phyloP scores from a whole-genome alignment of 148 eudicot genomes.

The Limonium bicolor region DNA sequence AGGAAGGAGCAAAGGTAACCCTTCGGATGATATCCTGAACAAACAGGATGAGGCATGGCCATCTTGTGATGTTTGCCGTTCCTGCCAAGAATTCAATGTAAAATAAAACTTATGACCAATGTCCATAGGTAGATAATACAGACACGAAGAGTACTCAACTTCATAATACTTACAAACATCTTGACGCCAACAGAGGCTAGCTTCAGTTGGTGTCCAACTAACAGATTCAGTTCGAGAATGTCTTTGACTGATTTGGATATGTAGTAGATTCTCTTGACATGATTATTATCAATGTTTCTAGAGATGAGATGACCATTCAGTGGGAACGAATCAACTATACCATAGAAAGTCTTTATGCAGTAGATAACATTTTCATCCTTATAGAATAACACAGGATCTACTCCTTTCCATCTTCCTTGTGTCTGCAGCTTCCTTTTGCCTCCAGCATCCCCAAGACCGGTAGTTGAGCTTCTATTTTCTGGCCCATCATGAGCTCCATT shows the following conservation, averaged over 20 bases:
- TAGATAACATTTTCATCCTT: conserved; percentile 40
- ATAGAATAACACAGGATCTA: conserved; percentile 81
- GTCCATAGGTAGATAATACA: too few relatives aligned
- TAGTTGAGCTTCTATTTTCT: conserved; percentile 11
- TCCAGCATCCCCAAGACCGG: conserved; percentile 23
- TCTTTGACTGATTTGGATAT: conserved; percentile 70
- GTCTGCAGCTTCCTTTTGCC: conserved; percentile 69
- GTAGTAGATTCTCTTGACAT: conserved; percentile 88
- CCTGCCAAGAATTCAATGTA: conserved; percentile 22
- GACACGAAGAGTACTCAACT: background rate
- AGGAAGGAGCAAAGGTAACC: conserved; percentile 84
- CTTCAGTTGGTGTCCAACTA: conserved; percentile 76
- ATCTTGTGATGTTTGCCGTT: conserved; percentile 82
- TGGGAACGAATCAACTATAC: conserved; percentile 66
- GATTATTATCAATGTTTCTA: conserved; percentile 68
- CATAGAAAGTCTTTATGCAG: conserved; percentile 66
- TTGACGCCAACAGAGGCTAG: conserved; percentile 91
- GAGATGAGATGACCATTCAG: conserved; percentile 64
- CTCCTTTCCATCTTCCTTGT: conserved; percentile 93
- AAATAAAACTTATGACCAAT: too few relatives aligned
- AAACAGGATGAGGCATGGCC: conserved; percentile 52
- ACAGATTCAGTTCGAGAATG: conserved; percentile 65
- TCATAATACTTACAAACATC: conserved; percentile 83
- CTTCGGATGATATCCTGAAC: conserved; percentile 95
- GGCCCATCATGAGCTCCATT: conserved; percentile 22